Base-by-base conservation (phyloP, 225 moss, liverwort and hornwort species). In the Ulota crispa region DNA sequence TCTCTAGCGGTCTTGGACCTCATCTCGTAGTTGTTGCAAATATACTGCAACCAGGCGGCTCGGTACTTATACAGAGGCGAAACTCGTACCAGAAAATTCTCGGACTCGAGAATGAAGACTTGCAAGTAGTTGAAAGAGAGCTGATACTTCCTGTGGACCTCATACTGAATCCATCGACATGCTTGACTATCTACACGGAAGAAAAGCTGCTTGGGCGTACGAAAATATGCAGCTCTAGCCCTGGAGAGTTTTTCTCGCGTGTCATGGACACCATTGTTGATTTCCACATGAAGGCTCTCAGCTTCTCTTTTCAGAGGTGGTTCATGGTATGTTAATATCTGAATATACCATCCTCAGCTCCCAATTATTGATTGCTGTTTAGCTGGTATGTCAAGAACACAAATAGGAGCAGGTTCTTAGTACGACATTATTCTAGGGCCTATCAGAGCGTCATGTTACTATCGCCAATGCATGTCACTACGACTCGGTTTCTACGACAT, bases 91-190 rank as follows among this genome's bases (percentile, higher is more conserved):
- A 93, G 80, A 94, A 93, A 74, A 88, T 99, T 62, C 86, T 99
- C 76, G 81, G 83, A 68, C 90, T 91, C 32, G 96, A 96, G 65
- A 93, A 90, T 81, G 89, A 96, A 80, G 89, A 90, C 65, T 72
- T 96, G 83, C 93, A 94, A 91, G 86, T 99, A 47, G 92, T 93
- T 70, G 99, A 99, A 87, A 88, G 99, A 88, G 93, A 96, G 80
- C 64, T 91, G 64, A 86, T 90, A 55, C 85, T 96, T 81, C 99
- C 99, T 69, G 76, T 93, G 45, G 94, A 99, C 82, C 93, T 99
- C 68, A 81, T 94, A 20, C 73, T 99, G 9, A 93, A 91, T 88
- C 87, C 99, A 69, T 90, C 93, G 43, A 93, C 91, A 76, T 93
- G 93, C 80, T 84, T 99, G 64, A 83, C 93, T 61, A 81, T 99